A percentile compares a stretch with the other conserved stretches of the same genome.
Evolutionary conservation across 805 yeast species (phyloP).

Genomic region (Metschnikowia chrysomelidarum): DNA sequence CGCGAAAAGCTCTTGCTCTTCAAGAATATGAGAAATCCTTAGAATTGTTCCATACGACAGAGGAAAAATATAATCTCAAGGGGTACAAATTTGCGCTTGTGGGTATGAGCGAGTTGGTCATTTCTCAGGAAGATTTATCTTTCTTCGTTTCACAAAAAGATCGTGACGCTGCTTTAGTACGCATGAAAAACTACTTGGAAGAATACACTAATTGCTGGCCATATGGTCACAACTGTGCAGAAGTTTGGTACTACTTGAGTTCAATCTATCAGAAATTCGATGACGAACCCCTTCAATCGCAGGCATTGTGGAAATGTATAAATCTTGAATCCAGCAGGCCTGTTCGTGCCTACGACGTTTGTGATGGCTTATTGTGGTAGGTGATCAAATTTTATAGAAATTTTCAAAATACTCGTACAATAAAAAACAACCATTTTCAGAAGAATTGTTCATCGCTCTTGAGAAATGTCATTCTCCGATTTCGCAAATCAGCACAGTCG

Average conservation of each 20-base stretch:
- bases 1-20: conserved; percentile 49
- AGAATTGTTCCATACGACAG: conserved; percentile 33
- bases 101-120: conserved; percentile 52
- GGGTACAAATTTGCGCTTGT: conserved; percentile 51
- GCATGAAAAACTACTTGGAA: conserved; percentile 49
- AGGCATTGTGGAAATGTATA: conserved; percentile 60
- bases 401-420: too few relatives aligned
- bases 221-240: conserved; percentile 43
- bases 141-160: conserved; percentile 57
- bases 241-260: conserved; percentile 70
- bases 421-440: too few relatives aligned
- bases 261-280: conserved; percentile 58
- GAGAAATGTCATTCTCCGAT: too few relatives aligned
- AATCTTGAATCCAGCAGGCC: conserved; percentile 62
- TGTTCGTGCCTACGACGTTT: conserved; percentile 39
- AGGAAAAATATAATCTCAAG: conserved; percentile 23
- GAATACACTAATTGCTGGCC: conserved; percentile 37
- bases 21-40: conserved; percentile 65
- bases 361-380: conserved; percentile 31
- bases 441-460: too few relatives aligned
- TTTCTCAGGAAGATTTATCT: conserved; percentile 40
- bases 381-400: too few relatives aligned
- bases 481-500: neutral
- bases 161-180: conserved; percentile 56
- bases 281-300: conserved; percentile 46